phyloP scores from a whole-genome alignment of 192 early-diverging fungal species.

The Phycomyces nitens region DNA sequence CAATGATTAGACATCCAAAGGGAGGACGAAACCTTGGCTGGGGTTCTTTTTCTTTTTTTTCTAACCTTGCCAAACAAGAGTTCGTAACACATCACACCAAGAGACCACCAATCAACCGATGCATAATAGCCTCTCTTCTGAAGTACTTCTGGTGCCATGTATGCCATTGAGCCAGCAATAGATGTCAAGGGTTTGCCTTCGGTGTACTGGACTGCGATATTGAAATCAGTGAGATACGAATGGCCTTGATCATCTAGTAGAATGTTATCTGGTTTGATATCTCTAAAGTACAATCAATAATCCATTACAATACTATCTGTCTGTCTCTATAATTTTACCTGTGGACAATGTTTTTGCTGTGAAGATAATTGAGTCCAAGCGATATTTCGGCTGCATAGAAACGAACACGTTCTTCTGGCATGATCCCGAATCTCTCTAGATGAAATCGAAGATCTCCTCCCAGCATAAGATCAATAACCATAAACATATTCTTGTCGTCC shows the following conservation, averaged over 20 bases:
- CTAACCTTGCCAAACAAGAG: constrained; percentile 70
- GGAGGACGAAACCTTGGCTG: background rate
- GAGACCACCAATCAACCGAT: constrained; percentile 73
- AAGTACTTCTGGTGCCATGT: constrained; percentile 84
- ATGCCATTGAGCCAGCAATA: constrained; percentile 81
- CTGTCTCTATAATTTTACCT: constrained; percentile 32
- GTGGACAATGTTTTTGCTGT: constrained; percentile 79
- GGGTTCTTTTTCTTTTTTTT: background rate
- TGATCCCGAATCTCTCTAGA: constrained; percentile 56
- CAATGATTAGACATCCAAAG: background rate
- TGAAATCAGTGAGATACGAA: constrained; percentile 92
- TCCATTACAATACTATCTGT: background rate
- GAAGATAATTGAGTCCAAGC: constrained; percentile 76
- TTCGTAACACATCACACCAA: constrained; percentile 80
- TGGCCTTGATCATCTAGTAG: constrained; percentile 76
- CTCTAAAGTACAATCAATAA: constrained; percentile 34
- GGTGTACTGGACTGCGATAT: constrained; percentile 71
- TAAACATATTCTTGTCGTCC: constrained; percentile 85
- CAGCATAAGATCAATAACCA: constrained; percentile 86
- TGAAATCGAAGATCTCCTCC: constrained; percentile 85
- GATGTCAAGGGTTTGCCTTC: constrained; percentile 62
- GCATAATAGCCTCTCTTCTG: constrained; percentile 47
- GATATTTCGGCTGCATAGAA: constrained; percentile 85
- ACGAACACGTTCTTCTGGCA: constrained; percentile 72
- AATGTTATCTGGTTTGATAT: constrained; percentile 94